A percentile compares a stretch with the other conserved stretches of the same genome.
phyloP scores from a whole-genome alignment of 441 rosid genomes.

The Bocquillonia castaneifolia region DNA sequence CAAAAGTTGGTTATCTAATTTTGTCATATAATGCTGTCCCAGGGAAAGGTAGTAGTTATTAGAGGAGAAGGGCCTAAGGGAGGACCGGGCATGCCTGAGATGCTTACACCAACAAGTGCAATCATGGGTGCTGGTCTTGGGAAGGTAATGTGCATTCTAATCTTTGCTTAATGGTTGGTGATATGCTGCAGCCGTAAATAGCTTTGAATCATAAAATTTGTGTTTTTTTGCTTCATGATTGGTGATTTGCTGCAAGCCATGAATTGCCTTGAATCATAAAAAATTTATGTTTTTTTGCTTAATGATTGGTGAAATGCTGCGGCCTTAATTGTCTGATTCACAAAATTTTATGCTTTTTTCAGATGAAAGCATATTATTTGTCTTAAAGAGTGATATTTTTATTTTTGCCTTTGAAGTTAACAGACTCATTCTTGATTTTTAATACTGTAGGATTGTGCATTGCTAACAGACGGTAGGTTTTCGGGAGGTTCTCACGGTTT shows the following conservation, averaged over 20 bases:
- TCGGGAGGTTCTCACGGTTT: constrained; percentile 98
- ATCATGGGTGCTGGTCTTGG: constrained; percentile 99
- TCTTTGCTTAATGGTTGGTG: neutral
- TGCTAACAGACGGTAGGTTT: constrained; percentile 93
- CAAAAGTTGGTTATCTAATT: constrained; percentile 1
- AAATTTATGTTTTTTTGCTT: too few species aligned
- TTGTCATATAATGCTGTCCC: constrained; percentile 19
- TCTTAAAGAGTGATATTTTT: too few species aligned
- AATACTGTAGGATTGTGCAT: constrained; percentile 70
- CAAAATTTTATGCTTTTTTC: too few species aligned
- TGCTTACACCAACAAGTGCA: constrained; percentile 98
- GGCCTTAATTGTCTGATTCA: too few species aligned
- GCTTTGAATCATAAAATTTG: neutral
- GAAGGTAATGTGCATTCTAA: constrained; percentile 47
- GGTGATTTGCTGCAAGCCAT: too few species aligned
- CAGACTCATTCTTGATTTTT: constrained; percentile 11
- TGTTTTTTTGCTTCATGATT: constrained; percentile 6
- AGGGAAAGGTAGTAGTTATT: constrained; percentile 88
- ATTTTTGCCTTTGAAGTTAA: constrained; percentile 3
- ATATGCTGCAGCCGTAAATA: neutral
- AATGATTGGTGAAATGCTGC: too few species aligned
- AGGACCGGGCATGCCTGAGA: constrained; percentile 99
- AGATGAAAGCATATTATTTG: too few species aligned
- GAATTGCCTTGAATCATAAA: neutral
- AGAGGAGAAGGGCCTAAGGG: constrained; percentile 98